Evolutionary conservation across 169 alveolate genomes (phyloP).

Genomic region (Babesia ovis): DNA sequence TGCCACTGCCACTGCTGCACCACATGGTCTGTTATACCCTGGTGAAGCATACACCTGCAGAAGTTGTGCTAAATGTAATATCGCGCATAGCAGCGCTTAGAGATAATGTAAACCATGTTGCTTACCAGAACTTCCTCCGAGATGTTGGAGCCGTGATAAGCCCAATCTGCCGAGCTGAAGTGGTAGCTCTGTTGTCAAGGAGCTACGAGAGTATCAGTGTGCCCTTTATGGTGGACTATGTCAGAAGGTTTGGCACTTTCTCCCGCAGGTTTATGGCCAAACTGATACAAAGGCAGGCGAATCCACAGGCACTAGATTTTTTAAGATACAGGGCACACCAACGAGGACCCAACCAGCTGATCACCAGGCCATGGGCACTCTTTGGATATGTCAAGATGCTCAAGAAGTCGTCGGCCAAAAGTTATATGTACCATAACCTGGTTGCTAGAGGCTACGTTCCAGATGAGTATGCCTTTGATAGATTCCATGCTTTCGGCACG

Average conservation of each 20-base stretch:
- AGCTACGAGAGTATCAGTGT: constrained; percentile 77
- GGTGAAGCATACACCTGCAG: constrained; percentile 79
- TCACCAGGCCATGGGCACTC: constrained; percentile 76
- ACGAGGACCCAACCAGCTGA: constrained; percentile 57
- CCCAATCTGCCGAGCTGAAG: constrained; percentile 70
- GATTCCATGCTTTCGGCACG: constrained; percentile 62
- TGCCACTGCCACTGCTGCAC: constrained; percentile 71
- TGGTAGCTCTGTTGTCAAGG: constrained; percentile 75
- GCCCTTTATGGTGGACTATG: constrained; percentile 81
- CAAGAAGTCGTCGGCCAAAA: constrained; percentile 76
- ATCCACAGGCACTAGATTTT: constrained; percentile 73
- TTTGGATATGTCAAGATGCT: constrained; percentile 71
- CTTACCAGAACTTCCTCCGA: constrained; percentile 72
- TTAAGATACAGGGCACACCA: constrained; percentile 60
- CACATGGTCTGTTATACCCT: constrained; percentile 73
- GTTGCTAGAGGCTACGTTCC: constrained; percentile 73
- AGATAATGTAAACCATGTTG: constrained; percentile 71
- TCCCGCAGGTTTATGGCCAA: constrained; percentile 76
- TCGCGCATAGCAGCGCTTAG: constrained; percentile 74
- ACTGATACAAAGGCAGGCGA: constrained; percentile 66
- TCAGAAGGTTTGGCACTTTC: constrained; percentile 75
- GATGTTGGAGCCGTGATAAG: constrained; percentile 60
- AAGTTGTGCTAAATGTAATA: constrained; percentile 68
- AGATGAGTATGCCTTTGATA: constrained; percentile 40
- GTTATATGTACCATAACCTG: constrained; percentile 73